These are phyloP conservation scores for Cymbopogon flexuosus DNA, from an alignment of 202 grass and related monocot genomes.

Conservation along the genomic window DNA sequence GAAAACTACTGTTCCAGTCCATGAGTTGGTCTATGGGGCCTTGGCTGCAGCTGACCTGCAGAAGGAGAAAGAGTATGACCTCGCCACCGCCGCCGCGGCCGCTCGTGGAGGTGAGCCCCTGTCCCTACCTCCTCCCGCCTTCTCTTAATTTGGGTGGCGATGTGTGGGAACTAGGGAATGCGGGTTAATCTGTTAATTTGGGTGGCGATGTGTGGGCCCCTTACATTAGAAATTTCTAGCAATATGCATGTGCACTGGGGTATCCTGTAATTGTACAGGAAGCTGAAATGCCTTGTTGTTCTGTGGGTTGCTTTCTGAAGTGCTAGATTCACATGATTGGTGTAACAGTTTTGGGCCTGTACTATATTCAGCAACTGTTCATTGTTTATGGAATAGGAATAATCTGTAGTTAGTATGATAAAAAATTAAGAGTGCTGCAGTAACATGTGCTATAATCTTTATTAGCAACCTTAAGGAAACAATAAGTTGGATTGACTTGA, in stretches of 20 bases:
- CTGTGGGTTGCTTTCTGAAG: neutral
- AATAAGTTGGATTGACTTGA: too few relatives aligned
- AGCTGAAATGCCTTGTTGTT: neutral
- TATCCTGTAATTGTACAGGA: neutral
- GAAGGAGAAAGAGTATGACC: constrained; percentile 90
- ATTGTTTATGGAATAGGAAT: neutral
- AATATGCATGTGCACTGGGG: neutral
- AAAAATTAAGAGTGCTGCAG: neutral
- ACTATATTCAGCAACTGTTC: neutral
- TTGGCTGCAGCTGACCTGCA: constrained; percentile 53
- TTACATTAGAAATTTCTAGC: neutral
- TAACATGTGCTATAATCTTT: neutral
- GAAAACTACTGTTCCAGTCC: constrained; percentile 72
- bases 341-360: neutral
- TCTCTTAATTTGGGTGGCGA: too few relatives aligned
- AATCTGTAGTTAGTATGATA: neutral
- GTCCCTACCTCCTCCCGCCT: too few relatives aligned
- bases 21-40: constrained; percentile 74
- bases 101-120: too few relatives aligned
- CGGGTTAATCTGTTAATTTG: too few relatives aligned
- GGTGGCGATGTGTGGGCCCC: neutral
- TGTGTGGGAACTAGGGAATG: too few relatives aligned
- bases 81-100: too few relatives aligned
- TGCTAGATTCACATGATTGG: neutral
- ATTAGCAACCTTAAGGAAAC: too few relatives aligned